Evolutionary conservation across 371 early-diverging fungal species (phyloP), one percentile per base, ranked within the genome.

Genomic region (Saksenaea vasiformis): DNA sequence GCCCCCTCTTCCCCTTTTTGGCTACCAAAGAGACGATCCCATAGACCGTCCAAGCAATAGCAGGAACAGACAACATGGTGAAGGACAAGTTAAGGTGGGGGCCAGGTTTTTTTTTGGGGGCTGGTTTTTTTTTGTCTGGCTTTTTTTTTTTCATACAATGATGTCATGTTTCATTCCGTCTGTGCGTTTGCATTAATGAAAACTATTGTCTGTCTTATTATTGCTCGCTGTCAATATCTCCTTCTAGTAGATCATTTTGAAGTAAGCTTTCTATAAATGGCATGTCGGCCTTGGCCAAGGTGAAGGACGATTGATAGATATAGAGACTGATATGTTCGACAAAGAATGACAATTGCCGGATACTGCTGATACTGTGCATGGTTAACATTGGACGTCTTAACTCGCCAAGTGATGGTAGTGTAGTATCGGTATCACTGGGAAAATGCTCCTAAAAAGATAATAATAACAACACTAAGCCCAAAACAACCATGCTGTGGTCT

Each of bases 351-450:
- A 95, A 80, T 68, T 93, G 89, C 7, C 80, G 78, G 26, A 90
- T 83, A 19, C 84, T 83, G n/a, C 79, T 63, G 36, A 92, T 89
- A 41, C 82, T 80, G 9, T 86, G 82, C 78, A 87, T 82, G 1
- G 90, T 87, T 54, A 94, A 67, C 82, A 93, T 84, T 0, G 93
- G 93, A 17, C 92, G 84, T 60, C 88, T 89, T 44, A 85, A 28
- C 34, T 76, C 75, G 14, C 77, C 78, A 26, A 71, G 60, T 8
- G 80, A 75, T 0, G 79, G 72, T 9, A 71, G 35, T 11, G 70
- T 43, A n/a, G 69, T 65, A 26, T 60, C 60, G 22, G 65, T 53
- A 1, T 64, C 60, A 22, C 59, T 60, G 41, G 62, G 62, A 62
- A 62, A 65, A 11, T 51, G 54, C 44, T 68, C 65, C 62, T 68